These are phyloP conservation scores for Raphanus sativus DNA, from an alignment of 345 rosid genomes.

Conservation along the genomic window DNA sequence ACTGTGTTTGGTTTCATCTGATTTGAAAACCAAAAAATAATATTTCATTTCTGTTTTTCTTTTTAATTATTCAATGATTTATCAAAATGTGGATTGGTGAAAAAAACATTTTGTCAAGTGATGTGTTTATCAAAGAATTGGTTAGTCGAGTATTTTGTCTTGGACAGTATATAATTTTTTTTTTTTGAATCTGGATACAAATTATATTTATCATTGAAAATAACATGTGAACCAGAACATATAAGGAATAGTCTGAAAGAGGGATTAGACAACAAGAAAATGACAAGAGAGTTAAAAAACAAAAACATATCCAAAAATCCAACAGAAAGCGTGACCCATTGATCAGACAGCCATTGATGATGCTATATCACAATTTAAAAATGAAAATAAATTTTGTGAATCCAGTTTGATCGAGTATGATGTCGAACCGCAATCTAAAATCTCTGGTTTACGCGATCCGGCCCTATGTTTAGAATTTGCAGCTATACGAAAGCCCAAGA, in stretches of 20 bases:
- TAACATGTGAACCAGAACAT: slow-evolving; percentile 12
- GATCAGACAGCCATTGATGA: neutral
- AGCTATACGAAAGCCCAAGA: neutral
- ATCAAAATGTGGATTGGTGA: neutral
- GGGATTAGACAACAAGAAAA: slow-evolving; percentile 19
- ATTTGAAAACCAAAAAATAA: neutral
- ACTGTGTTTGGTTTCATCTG: neutral
- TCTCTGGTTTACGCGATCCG: neutral
- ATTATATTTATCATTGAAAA: neutral
- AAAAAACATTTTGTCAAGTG: neutral
- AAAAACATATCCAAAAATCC: neutral
- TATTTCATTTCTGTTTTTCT: too few relatives aligned
- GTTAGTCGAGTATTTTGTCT: neutral
- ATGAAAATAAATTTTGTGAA: neutral
- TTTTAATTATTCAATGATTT: neutral
- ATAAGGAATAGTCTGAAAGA: slow-evolving; percentile 8
- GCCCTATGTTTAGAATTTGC: neutral
- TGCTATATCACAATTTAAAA: neutral
- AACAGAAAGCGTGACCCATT: neutral
- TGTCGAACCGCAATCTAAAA: neutral
- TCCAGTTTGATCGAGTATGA: neutral
- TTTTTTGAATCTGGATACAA: neutral
- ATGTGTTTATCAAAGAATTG: neutral
- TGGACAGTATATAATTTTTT: neutral
- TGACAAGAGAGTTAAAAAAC: slow-evolving; percentile 5